Base-by-base conservation (phyloP, 768 basidiomycete species). In the Vararia minispora region DNA sequence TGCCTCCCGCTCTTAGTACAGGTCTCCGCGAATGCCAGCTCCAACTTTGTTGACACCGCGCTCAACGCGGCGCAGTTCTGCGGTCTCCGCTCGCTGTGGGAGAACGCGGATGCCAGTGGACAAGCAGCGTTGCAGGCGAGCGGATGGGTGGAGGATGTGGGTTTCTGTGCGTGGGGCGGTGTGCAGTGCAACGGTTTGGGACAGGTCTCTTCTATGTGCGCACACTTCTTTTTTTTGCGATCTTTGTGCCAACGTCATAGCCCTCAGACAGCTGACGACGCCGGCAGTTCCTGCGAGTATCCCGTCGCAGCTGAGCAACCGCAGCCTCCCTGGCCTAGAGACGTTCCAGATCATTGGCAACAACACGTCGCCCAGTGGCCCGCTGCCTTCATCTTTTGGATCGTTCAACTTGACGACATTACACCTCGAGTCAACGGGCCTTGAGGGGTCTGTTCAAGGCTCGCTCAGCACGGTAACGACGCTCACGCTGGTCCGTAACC, bases 151-250 rank as follows among this genome's bases (percentile, higher is more conserved):
- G 61, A 64, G 43, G 63, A 70, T 35, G 46, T 61, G 27, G 55
- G 58, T 34, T 67, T 66, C 43, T 72, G 70, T 44, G 52, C 59
- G 1, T 72, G 71, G 71, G 53, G 44, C 6, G 71, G 71, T 3
- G 62, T 72, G 3, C 49, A 45, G 21, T 72, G 71, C 43, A 60
- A 65, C 47, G 49, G 55, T 4, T 52, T 56, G 17, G 69, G 68
- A 3, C 47, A 52, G 21, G 60, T 72, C 3, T 51, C 57, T 12
- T 60, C 60, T 6, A 41, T 72, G 69, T 71, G 28, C 46, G 69
- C 10, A 23, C 12, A 14, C 27, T 23, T 4, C 5, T 13, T 32
- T 17, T 27, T 1, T 26, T 33, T 12, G 16, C 6, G 10, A 24
- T 11, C 7, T 16, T 30, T 14, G 9, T 33, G 43, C 22, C 42